Percentiles rank a stretch among this genome's conserved stretches.
Conservation (phyloP, 495 filamentous ascomycete species). For the Podospora bellae-mahoneyi region DNA sequence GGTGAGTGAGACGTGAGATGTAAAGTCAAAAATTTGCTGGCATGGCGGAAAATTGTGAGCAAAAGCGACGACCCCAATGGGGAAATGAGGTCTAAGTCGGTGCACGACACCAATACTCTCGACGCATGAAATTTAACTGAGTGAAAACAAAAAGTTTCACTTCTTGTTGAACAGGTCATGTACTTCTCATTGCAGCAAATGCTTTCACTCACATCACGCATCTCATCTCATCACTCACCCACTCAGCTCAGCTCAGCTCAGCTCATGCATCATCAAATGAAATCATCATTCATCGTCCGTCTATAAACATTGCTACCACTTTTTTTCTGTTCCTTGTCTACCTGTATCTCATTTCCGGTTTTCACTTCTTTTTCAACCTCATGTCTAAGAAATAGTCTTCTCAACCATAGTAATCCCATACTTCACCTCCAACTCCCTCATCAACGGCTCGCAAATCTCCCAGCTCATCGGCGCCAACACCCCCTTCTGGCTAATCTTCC, state of each 20-base stretch:
- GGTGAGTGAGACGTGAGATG: background rate
- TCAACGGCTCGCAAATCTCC: conserved; percentile 67
- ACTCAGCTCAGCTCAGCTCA: background rate
- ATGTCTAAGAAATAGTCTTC: conserved; percentile 34
- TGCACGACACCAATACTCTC: background rate
- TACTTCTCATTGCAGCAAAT: too few relatives aligned
- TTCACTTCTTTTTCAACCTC: conserved; percentile 10
- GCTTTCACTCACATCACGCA: background rate
- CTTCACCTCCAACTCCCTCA: conserved; percentile 53
- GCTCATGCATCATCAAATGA: background rate
- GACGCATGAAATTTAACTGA: background rate
- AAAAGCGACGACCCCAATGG: background rate
- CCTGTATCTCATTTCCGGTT: background rate
- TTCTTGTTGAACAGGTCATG: too few relatives aligned
- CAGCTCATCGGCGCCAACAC: conserved; percentile 76
- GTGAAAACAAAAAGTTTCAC: too few relatives aligned
- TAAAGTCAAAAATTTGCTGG: background rate
- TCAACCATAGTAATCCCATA: conserved; percentile 36
- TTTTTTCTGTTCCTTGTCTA: background rate
- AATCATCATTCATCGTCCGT: background rate
- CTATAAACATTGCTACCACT: background rate
- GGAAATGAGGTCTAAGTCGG: background rate
- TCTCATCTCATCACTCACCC: background rate
- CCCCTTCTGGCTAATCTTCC: conserved; percentile 72
- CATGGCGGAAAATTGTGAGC: background rate